Conservation (phyloP, 345 rosid species). For the Gossypium rotundifolium region DNA sequence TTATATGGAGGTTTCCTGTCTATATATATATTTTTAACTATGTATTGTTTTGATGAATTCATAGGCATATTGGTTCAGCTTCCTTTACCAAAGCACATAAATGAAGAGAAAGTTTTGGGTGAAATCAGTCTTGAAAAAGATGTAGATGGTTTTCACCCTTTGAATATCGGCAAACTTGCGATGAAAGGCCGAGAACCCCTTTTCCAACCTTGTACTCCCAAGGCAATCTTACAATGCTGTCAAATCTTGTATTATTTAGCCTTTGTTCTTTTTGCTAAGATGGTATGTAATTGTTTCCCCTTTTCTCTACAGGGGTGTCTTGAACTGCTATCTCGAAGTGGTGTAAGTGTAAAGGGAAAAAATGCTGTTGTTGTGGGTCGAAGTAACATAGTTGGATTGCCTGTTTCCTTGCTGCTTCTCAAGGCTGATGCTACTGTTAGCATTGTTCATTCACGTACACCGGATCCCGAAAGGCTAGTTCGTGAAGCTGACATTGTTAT, state of each 20-base stretch:
- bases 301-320: slow-evolving; percentile 60
- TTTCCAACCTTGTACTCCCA: slow-evolving; percentile 90
- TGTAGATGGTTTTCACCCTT: slow-evolving; percentile 96
- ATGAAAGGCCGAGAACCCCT: slow-evolving; percentile 97
- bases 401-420: slow-evolving; percentile 75
- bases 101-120: slow-evolving; percentile 73
- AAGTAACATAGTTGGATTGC: slow-evolving; percentile 89
- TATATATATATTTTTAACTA: neutral
- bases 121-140: slow-evolving; percentile 78
- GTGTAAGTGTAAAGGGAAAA: slow-evolving; percentile 62
- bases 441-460: slow-evolving; percentile 65
- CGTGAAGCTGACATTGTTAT: slow-evolving; percentile 86
- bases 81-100: slow-evolving; percentile 78
- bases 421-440: slow-evolving; percentile 94
- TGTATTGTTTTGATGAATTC: slow-evolving; percentile 8
- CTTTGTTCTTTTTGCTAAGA: neutral
- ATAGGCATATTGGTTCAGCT: slow-evolving; percentile 91
- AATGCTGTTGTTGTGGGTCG: slow-evolving; percentile 86
- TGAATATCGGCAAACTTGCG: slow-evolving; percentile 91
- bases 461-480: slow-evolving; percentile 55
- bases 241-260: neutral
- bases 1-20: neutral
- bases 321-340: slow-evolving; percentile 77
- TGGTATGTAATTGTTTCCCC: neutral
- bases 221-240: slow-evolving; percentile 39